A percentile compares a stretch with the other conserved stretches of the same genome.
These are phyloP conservation scores for Funneliformis mosseae DNA, from an alignment of 192 early-diverging fungal species.

Conservation along the genomic window DNA sequence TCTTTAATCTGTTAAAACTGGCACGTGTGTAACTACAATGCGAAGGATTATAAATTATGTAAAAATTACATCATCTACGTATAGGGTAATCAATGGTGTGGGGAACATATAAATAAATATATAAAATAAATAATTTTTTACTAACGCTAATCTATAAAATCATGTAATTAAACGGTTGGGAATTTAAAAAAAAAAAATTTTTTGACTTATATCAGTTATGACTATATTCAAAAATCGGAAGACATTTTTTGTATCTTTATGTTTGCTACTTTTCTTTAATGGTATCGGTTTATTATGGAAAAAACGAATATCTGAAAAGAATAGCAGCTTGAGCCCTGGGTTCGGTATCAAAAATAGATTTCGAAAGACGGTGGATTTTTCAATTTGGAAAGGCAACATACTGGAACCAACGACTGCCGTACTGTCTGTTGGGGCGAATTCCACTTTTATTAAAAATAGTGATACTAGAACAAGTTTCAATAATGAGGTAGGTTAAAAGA, in stretches of 20 bases:
- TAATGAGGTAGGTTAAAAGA: not conserved
- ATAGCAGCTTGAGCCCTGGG: not conserved
- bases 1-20: no score
- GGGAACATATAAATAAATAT: no score
- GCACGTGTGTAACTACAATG: no score
- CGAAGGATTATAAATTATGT: no score
- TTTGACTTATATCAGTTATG: not conserved
- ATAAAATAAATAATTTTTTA: no score
- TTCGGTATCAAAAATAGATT: not conserved
- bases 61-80: no score
- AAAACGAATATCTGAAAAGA: not conserved
- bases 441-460: not conserved
- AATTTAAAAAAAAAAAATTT: not conserved
- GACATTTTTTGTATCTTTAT: constrained; percentile 17
- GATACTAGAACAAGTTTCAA: not conserved
- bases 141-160: no score
- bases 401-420: not conserved
- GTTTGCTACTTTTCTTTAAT: constrained; percentile 20
- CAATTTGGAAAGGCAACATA: not conserved
- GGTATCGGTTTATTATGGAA: constrained; percentile 2
- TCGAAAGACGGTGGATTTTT: not conserved
- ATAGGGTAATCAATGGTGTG: no score
- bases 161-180: no score
- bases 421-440: not conserved
- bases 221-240: not conserved